Base-by-base conservation (phyloP, 306 rosid species). In the Hippophae rhamnoides region DNA sequence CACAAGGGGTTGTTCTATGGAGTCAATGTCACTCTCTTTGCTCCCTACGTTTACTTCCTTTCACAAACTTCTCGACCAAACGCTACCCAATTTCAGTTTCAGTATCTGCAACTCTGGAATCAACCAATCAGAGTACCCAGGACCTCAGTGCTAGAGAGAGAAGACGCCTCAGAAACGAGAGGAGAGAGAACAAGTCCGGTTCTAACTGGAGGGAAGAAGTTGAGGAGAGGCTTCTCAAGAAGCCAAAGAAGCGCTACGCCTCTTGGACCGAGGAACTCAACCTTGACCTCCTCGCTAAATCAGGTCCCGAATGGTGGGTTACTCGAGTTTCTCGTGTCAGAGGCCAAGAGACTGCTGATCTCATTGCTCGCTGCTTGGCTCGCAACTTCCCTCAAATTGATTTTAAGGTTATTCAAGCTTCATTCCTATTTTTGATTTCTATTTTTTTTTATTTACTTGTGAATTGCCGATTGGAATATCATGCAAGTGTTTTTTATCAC, bases 281-380 rank as follows among this genome's bases (percentile, higher is more conserved):
- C 74, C 82, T 87, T 8, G 85, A 90, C 45, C 75, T 67, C 63
- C 84, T 92, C 26, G 77, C 89, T 56, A 72, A 74, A 6, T 68
- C 71, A 58, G 98, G 96, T 48, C 92, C 95, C 9, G 93, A 83
- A 27, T 92, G 98, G 98, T 90, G 84, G 85, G 75, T 78, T 53
- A 18, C 85, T 48, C 76, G 87, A 1, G 96, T 77, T 5, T 66
- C 95, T 8, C 75, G 96, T 10, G 38, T 75, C 47, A 73, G 71
- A 66, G 82, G 74, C 18, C 82, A 72, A 40, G 82, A 85, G 47
- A 83, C 78, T 12, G 79, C 86, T 1, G 78, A 87, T 47, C 69
- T 73, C 0, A 76, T 92, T 4, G 88, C 95, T 75, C 89, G 88
- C 14, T 77, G 77, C 1, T 79, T 92, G 7, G 84, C 86, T 13